Evolutionary conservation across 1,284 basidiomycete species (phyloP).

Genomic region (Malassezia japonica): DNA sequence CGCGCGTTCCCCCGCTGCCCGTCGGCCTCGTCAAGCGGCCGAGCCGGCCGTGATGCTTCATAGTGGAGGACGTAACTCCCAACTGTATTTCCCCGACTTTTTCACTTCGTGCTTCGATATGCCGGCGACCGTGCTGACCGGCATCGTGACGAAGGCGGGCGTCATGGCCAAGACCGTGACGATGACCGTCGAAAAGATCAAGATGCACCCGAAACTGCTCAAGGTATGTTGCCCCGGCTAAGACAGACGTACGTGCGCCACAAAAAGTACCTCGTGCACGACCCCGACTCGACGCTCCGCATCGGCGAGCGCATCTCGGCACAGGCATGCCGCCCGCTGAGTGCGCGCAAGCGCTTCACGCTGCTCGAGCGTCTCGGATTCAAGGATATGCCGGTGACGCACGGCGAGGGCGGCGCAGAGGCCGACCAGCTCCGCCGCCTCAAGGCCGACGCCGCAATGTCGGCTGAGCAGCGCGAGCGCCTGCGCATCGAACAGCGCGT

Average conservation of each 20-base stretch:
- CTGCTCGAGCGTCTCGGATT: slow-evolving; percentile 28
- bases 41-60: not conserved
- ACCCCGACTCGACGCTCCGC: slow-evolving; percentile 25
- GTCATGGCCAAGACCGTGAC: slow-evolving; percentile 45
- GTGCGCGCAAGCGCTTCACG: slow-evolving; percentile 37
- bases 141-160: slow-evolving; percentile 41
- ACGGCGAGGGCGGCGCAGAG: slow-evolving; percentile 7
- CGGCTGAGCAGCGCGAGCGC: slow-evolving; percentile 36
- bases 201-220: slow-evolving; percentile 36
- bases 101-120: slow-evolving; percentile 4
- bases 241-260: slow-evolving; percentile 31
- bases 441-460: slow-evolving; percentile 24
- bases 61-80: not conserved
- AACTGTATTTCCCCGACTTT: slow-evolving; percentile 8
- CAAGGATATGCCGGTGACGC: not conserved
- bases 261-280: slow-evolving; percentile 44
- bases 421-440: slow-evolving; percentile 22
- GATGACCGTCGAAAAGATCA: slow-evolving; percentile 31
- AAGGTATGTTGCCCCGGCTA: slow-evolving; percentile 23
- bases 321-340: slow-evolving; percentile 37
- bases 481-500: slow-evolving; percentile 32
- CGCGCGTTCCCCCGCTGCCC: not conserved
- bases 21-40: not conserved
- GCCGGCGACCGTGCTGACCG: slow-evolving; percentile 18
- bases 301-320: slow-evolving; percentile 40